Percentiles rank a stretch among this genome's conserved stretches.
Conservation (phyloP, 768 basidiomycete species). For the Boletus coccyginus region DNA sequence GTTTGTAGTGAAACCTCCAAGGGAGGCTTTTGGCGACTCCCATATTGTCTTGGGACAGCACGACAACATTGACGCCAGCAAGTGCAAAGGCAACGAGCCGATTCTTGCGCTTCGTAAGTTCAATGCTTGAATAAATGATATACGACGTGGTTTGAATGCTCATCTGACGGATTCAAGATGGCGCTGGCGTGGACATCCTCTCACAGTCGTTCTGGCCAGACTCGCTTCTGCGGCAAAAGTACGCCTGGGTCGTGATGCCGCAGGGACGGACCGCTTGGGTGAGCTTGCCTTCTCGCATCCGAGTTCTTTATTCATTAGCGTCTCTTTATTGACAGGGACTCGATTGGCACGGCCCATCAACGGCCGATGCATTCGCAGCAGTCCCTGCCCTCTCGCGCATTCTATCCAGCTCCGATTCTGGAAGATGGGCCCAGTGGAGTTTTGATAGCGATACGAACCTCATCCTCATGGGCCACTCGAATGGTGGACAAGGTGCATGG, state of each 20-base stretch:
- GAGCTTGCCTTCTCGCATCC: conserved; percentile 6
- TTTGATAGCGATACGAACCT: conserved; percentile 42
- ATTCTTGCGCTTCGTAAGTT: conserved; percentile 64
- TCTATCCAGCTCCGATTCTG: conserved; percentile 30
- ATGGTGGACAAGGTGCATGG: conserved; percentile 91
- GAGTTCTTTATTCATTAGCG: not conserved
- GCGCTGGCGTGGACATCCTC: conserved; percentile 79
- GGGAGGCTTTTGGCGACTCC: conserved; percentile 24
- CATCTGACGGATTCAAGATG: conserved; percentile 49
- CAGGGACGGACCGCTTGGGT: conserved; percentile 87
- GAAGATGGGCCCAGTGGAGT: conserved; percentile 40
- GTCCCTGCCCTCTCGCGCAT: conserved; percentile 56
- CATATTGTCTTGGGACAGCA: not conserved
- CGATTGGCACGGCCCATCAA: conserved; percentile 90
- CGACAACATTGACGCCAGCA: not conserved
- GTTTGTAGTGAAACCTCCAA: conserved; percentile 60
- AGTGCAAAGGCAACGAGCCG: conserved; percentile 38
- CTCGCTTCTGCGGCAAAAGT: conserved; percentile 54
- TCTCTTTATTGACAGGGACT: conserved; percentile 54
- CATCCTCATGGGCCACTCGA: conserved; percentile 87
- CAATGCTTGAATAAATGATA: not conserved
- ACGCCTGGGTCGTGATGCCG: conserved; percentile 78
- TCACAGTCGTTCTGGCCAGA: conserved; percentile 55
- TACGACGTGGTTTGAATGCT: not conserved
- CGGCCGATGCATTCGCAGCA: conserved; percentile 63